phyloP scores from a whole-genome alignment of 805 yeast genomes.

The Cyberlindnera meyerae region DNA sequence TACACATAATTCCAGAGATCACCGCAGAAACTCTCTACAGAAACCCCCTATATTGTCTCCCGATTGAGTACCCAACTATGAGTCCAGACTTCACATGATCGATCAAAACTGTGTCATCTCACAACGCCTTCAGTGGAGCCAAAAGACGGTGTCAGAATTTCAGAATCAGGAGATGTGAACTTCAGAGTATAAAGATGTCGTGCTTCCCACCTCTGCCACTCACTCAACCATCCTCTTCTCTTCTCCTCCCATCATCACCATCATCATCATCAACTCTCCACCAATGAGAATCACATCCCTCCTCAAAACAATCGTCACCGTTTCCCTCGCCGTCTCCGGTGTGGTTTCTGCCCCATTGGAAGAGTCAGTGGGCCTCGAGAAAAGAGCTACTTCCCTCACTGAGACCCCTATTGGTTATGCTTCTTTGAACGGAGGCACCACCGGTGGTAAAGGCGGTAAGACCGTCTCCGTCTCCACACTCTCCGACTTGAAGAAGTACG shows the following conservation, averaged over 20 bases:
- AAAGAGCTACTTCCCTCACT: constrained; percentile 1
- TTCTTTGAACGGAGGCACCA: constrained; percentile 4
- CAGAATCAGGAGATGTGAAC: too few species aligned
- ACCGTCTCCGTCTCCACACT: constrained; percentile 3
- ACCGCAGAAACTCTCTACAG: too few species aligned
- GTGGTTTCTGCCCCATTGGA: background rate
- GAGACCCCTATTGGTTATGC: constrained; percentile 4
- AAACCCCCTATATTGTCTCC: too few species aligned
- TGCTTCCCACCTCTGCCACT: too few species aligned
- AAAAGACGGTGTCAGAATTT: too few species aligned
- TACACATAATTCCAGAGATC: too few species aligned
- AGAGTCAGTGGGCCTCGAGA: background rate
- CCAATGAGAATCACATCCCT: background rate
- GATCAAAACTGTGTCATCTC: too few species aligned
- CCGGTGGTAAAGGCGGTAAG: constrained; percentile 6
- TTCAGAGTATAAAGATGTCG: too few species aligned
- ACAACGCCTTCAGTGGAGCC: too few species aligned
- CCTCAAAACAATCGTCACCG: background rate
- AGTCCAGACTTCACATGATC: too few species aligned
- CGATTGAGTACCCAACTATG: too few species aligned
- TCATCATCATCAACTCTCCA: background rate
- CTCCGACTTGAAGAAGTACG: constrained; percentile 2
- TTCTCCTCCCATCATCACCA: background rate
- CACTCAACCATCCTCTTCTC: too few species aligned
- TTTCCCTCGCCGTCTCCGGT: background rate